Conservation (phyloP, 768 basidiomycete species). For the Leccinum truebloodii region DNA sequence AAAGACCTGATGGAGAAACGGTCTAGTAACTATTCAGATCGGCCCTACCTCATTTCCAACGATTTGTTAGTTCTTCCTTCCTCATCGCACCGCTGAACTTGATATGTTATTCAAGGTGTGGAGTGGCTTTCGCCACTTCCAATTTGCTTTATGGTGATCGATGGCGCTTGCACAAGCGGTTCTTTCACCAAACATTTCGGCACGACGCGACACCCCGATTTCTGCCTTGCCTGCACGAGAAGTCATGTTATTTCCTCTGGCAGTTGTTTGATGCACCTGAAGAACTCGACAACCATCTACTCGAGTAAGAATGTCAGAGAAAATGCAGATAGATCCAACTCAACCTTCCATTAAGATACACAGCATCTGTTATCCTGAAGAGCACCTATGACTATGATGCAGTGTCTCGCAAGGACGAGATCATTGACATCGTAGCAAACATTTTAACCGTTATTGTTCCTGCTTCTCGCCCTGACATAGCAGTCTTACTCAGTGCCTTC, state of each 20-base stretch:
- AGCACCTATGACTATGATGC: neutral
- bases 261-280: neutral
- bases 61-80: neutral
- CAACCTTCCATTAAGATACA: neutral
- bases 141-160: neutral
- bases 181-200: neutral
- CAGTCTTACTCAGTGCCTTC: neutral
- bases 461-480: neutral
- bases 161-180: neutral
- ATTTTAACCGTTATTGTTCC: neutral
- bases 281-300: neutral
- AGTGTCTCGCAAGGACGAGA: neutral
- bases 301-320: neutral
- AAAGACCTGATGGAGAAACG: neutral
- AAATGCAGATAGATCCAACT: neutral
- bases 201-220: neutral
- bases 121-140: neutral
- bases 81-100: neutral
- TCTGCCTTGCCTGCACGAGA: neutral
- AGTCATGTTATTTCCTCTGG: neutral
- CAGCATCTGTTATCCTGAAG: neutral
- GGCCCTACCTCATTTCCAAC: neutral
- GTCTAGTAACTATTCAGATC: neutral
- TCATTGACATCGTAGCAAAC: neutral
- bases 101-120: neutral